A percentile compares a stretch with the other conserved stretches of the same genome.
These are phyloP conservation scores for Styphnolobium japonicum DNA, from an alignment of 306 rosid species.

Conservation along the genomic window DNA sequence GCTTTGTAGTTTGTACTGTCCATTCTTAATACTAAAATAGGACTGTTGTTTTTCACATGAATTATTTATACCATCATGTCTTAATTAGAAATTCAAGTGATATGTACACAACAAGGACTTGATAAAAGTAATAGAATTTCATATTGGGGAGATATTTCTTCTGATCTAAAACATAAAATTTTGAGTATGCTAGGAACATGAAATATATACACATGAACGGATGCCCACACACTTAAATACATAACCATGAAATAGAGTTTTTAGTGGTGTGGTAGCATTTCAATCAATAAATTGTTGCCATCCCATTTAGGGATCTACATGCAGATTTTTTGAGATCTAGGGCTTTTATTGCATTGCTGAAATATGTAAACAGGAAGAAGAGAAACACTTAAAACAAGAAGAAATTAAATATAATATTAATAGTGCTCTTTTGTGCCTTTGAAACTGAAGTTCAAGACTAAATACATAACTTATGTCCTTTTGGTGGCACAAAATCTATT, in stretches of 20 bases:
- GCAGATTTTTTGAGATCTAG: background rate
- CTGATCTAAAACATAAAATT: conserved; percentile 6
- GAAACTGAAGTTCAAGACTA: too few relatives aligned
- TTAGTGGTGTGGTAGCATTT: background rate
- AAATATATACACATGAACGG: background rate
- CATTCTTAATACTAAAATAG: background rate
- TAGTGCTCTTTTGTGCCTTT: too few relatives aligned
- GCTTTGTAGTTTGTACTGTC: background rate
- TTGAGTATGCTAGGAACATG: background rate
- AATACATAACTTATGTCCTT: too few relatives aligned
- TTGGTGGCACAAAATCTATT: too few relatives aligned
- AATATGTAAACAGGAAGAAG: too few relatives aligned
- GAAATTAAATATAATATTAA: too few relatives aligned
- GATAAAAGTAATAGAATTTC: background rate
- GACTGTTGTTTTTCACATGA: background rate
- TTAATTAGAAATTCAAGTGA: background rate
- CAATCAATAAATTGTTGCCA: too few relatives aligned
- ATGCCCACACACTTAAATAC: background rate
- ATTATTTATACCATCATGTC: background rate
- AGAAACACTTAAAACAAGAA: too few relatives aligned
- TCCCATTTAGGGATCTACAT: too few relatives aligned
- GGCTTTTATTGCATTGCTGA: too few relatives aligned
- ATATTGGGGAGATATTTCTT: background rate
- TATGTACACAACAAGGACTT: conserved; percentile 10
- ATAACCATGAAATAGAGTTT: background rate